Percentiles rank a stretch among this genome's conserved stretches.
These are phyloP conservation scores for Aaosphaeria arxii DNA, from an alignment of 2,329 filamentous ascomycete genomes.

Conservation along the genomic window DNA sequence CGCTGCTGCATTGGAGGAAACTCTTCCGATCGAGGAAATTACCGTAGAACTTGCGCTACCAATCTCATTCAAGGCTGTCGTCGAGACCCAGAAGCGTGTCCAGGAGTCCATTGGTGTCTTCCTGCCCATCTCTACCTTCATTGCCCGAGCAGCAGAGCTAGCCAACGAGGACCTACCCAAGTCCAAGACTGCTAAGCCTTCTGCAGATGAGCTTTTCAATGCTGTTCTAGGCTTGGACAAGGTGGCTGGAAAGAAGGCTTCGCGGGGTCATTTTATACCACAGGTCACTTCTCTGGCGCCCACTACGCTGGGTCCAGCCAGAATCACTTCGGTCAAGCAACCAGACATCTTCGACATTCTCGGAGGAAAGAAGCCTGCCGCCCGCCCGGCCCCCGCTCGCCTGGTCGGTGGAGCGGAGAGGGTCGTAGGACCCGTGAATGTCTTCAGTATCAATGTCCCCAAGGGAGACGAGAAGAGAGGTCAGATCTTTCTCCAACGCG, in stretches of 20 bases:
- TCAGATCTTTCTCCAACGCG: conserved; percentile 75
- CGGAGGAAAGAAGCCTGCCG: conserved; percentile 26
- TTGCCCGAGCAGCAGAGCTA: conserved; percentile 77
- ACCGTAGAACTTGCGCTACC: conserved; percentile 65
- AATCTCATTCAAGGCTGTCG: conserved; percentile 74
- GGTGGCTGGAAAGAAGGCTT: conserved; percentile 43
- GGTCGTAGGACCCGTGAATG: conserved; percentile 58
- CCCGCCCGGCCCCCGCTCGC: conserved; percentile 25
- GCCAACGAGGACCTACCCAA: conserved; percentile 84
- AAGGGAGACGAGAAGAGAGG: conserved; percentile 80
- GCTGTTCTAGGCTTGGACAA: conserved; percentile 72
- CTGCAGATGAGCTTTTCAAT: conserved; percentile 82
- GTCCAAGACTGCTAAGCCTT: conserved; percentile 61
- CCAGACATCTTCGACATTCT: conserved; percentile 83
- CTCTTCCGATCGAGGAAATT: conserved; percentile 45
- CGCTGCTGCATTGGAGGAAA: conserved; percentile 33
- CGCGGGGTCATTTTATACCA: conserved; percentile 66
- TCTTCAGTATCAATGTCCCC: conserved; percentile 79
- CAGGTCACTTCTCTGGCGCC: conserved; percentile 57
- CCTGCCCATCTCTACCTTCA: conserved; percentile 81
- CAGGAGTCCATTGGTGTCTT: conserved; percentile 74
- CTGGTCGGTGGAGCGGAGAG: conserved; percentile 23
- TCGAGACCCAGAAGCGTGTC: conserved; percentile 78
- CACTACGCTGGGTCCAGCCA: conserved; percentile 23
- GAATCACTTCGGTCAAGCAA: conserved; percentile 43